Percentiles rank a stretch among this genome's conserved stretches.
phyloP scores from a whole-genome alignment of 225 moss, liverwort and hornwort genomes.

The Polytrichum formosum region DNA sequence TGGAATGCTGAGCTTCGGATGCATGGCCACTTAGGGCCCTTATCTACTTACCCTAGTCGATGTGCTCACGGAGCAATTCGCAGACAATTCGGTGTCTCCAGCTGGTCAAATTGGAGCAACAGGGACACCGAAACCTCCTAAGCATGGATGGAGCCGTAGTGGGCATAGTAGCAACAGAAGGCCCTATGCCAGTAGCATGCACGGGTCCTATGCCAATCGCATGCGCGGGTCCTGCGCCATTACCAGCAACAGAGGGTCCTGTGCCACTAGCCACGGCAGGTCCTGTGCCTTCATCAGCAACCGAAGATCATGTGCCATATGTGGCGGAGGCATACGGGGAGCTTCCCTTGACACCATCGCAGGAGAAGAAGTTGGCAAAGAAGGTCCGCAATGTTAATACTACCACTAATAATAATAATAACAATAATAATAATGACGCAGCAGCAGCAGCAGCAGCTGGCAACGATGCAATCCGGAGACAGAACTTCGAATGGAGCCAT shows the following conservation, averaged over 20 bases:
- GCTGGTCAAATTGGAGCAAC: no score
- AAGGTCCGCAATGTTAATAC: slow-evolving; percentile 28
- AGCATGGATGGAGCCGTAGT: slow-evolving; percentile 40
- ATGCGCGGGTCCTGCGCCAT: background rate
- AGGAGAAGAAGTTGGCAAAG: slow-evolving; percentile 36
- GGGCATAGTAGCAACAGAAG: slow-evolving; percentile 16
- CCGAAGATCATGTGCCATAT: slow-evolving; percentile 27
- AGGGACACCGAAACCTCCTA: no score
- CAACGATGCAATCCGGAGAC: slow-evolving; percentile 36
- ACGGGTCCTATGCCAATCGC: background rate
- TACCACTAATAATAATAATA: no score
- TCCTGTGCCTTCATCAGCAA: no score
- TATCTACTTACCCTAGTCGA: no score
- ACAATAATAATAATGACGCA: no score
- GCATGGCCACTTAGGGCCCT: no score
- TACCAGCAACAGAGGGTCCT: no score
- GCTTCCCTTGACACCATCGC: slow-evolving; percentile 29
- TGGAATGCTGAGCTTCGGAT: no score
- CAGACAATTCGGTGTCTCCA: no score
- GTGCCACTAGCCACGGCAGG: no score
- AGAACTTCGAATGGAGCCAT: slow-evolving; percentile 84
- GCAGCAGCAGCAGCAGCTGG: background rate
- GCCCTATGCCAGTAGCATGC: background rate
- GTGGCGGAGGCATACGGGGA: slow-evolving; percentile 32
- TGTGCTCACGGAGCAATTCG: no score